Evolutionary conservation across 345 rosid genomes (phyloP).

Genomic region (Brassica carinata): DNA sequence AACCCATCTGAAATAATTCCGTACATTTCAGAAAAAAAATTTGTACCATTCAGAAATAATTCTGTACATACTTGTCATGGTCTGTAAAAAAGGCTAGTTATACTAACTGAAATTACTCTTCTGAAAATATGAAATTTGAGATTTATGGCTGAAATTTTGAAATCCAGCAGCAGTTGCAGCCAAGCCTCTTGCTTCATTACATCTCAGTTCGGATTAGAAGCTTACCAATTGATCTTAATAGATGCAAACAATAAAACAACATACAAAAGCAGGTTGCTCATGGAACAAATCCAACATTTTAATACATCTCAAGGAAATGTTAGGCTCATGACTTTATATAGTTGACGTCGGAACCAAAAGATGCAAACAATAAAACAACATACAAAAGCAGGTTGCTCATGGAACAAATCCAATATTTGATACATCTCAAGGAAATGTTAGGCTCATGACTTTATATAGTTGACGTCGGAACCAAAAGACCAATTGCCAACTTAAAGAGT

Average conservation of each 20-base stretch:
- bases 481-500: too few species aligned
- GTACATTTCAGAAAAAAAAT: too few species aligned
- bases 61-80: neutral
- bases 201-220: neutral
- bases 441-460: too few species aligned
- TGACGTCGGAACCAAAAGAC: too few species aligned
- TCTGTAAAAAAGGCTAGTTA: neutral
- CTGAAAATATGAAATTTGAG: neutral
- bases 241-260: neutral
- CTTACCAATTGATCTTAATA: neutral
- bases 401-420: neutral
- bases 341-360: neutral
- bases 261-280: neutral
- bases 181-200: too few species aligned
- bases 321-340: neutral
- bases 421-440: too few species aligned
- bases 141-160: neutral
- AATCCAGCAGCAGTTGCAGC: neutral
- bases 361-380: too few species aligned
- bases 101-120: neutral
- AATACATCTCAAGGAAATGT: neutral
- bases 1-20: too few species aligned
- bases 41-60: too few species aligned
- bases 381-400: neutral
- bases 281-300: neutral